Conservation (phyloP, 225 moss, liverwort and hornwort species). For the Asterella californica region DNA sequence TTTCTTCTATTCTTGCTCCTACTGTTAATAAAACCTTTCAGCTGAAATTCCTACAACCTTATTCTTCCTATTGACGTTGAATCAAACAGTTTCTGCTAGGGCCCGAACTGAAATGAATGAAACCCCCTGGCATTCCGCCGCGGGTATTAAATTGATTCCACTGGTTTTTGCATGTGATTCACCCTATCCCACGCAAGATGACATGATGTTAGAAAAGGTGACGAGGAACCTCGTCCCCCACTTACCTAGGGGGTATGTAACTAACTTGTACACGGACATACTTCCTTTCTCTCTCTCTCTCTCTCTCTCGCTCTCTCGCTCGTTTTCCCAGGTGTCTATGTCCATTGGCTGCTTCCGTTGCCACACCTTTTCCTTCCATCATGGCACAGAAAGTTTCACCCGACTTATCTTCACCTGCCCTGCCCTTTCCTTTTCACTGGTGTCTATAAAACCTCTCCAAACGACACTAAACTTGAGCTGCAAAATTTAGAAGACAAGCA, state of each 20-base stretch:
- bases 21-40: too few species aligned
- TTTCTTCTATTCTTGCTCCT: not conserved
- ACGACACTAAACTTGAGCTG: too few species aligned
- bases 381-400: not conserved
- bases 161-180: not conserved
- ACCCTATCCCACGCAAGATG: conserved; percentile 1
- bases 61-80: not conserved
- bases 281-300: too few species aligned
- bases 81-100: too few species aligned
- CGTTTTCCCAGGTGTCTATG: not conserved
- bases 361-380: not conserved
- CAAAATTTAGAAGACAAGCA: too few species aligned
- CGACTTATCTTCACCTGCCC: not conserved
- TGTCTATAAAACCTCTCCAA: too few species aligned
- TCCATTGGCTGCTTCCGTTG: not conserved
- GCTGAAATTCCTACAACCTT: not conserved
- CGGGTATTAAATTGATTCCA: not conserved
- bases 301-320: not conserved
- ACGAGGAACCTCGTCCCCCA: not conserved
- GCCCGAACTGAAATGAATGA: too few species aligned
- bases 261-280: not conserved
- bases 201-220: not conserved
- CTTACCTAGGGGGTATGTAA: not conserved
- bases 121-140: not conserved
- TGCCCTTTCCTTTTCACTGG: not conserved